Evolutionary conservation across 202 grass and related monocot species (phyloP).

Genomic region (Schoenoplectus triqueter): DNA sequence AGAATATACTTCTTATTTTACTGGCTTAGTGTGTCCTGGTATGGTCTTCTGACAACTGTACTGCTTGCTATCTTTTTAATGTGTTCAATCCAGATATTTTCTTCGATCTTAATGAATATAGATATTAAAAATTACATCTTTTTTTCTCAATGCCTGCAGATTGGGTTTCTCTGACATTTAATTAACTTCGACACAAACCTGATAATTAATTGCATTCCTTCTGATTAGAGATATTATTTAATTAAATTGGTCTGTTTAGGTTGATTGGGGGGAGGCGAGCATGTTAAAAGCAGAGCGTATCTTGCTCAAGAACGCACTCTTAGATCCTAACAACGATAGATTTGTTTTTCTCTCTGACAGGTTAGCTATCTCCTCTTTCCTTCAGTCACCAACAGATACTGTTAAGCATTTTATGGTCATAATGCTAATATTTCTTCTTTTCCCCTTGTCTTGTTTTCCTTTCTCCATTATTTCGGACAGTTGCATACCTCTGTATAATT

Average conservation of each 20-base stretch:
- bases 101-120: background rate
- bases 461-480: conserved; percentile 51
- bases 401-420: background rate
- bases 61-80: background rate
- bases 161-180: background rate
- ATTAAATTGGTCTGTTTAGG: conserved; percentile 47
- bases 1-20: background rate
- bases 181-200: background rate
- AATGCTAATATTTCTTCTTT: background rate
- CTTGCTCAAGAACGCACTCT: conserved; percentile 81
- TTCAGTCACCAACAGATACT: background rate
- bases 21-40: background rate
- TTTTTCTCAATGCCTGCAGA: too few relatives aligned
- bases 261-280: conserved; percentile 96
- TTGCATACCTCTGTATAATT: conserved; percentile 95
- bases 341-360: conserved; percentile 81
- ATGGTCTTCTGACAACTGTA: background rate
- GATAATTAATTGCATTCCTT: too few relatives aligned
- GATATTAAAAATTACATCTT: background rate
- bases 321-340: conserved; percentile 69
- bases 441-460: background rate
- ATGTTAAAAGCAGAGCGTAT: conserved; percentile 92
- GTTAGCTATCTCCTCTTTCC: conserved; percentile 37
- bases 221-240: background rate
- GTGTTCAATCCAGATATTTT: conserved; percentile 4